Evolutionary conservation across 108 stramenopile species (phyloP).

Genomic region (Nannochloropsis gaditana): DNA sequence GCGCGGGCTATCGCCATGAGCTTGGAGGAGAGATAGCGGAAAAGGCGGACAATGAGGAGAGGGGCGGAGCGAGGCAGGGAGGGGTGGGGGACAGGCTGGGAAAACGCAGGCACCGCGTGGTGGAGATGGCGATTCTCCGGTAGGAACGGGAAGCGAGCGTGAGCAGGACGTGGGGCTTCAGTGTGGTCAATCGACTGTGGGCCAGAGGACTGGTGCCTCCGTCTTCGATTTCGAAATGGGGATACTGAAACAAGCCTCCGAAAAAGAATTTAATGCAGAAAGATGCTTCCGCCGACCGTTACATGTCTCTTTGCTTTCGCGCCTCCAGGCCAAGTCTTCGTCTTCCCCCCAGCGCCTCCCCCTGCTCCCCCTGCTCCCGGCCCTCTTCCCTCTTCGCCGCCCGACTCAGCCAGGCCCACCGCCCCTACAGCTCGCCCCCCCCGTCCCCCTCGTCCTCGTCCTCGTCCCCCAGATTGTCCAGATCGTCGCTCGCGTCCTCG

Average conservation of each 20-base stretch:
- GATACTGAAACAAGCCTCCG: no score
- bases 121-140: no score
- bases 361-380: background rate
- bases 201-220: no score
- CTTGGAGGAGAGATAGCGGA: conserved; percentile 9
- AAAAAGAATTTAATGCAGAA: no score
- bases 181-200: no score
- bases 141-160: no score
- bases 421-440: background rate
- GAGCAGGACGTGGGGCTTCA: no score
- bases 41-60: background rate
- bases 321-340: background rate
- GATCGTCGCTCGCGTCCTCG: conserved; percentile 5
- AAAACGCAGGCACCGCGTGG: no score
- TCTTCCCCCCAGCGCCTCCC: background rate
- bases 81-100: background rate
- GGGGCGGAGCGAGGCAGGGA: background rate
- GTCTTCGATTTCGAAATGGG: no score
- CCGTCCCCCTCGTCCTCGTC: background rate
- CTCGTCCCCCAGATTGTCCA: background rate
- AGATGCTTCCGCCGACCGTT: no score
- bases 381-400: background rate
- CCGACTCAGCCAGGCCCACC: background rate
- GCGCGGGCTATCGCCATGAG: conserved; percentile 35
- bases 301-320: background rate